Percentiles rank a stretch among this genome's conserved stretches.
Evolutionary conservation across 768 basidiomycete genomes (phyloP).

Genomic region (Zangia roseola): DNA sequence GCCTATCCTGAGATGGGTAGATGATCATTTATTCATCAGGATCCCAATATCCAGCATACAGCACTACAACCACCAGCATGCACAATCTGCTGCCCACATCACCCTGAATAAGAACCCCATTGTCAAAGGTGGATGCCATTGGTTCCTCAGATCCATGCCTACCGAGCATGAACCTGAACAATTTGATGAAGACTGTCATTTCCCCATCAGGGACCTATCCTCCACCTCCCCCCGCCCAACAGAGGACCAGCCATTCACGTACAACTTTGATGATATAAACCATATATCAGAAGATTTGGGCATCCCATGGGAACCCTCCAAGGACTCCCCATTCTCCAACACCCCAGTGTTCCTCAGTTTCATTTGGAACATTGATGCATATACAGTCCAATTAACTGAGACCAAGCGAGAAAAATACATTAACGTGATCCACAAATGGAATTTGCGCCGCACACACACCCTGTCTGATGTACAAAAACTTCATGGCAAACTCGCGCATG

Average conservation of each 20-base stretch:
- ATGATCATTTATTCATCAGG: constrained; percentile 6
- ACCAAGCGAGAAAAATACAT: too few relatives aligned
- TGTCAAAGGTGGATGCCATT: not conserved
- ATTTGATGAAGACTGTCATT: not conserved
- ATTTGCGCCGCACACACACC: constrained; percentile 22
- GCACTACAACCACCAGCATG: not conserved
- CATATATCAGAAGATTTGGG: not conserved
- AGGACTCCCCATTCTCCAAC: constrained; percentile 3
- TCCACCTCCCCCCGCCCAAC: not conserved
- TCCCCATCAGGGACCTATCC: not conserved
- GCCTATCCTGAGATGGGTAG: constrained; percentile 1
- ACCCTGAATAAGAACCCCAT: not conserved
- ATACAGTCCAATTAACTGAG: not conserved
- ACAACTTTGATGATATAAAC: constrained; percentile 3
- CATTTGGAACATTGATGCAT: constrained; percentile 32
- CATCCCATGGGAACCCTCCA: constrained; percentile 2
- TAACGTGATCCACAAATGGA: too few relatives aligned
- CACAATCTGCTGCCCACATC: too few relatives aligned
- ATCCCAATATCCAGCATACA: not conserved
- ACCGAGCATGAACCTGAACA: not conserved
- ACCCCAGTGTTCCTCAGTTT: constrained; percentile 27
- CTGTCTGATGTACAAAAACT: not conserved
- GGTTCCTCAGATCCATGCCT: not conserved
- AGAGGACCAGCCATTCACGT: not conserved
- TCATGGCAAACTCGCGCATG: not conserved